These are phyloP conservation scores for Moniliophthora roreri DNA, from an alignment of 1,284 basidiomycete genomes.

Conservation along the genomic window DNA sequence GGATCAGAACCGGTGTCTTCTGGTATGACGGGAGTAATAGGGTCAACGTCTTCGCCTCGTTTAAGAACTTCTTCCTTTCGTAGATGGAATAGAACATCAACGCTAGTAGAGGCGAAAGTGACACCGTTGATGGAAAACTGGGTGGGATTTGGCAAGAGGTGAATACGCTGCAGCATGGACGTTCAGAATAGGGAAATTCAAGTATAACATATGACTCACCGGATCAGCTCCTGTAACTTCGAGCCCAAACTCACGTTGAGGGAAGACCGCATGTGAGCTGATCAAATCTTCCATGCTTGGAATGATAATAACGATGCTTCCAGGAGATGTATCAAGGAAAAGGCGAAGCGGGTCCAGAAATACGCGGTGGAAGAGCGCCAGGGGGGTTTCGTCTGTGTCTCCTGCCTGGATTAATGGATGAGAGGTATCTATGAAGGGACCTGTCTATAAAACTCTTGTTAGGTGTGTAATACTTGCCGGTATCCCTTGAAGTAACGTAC, in stretches of 20 bases:
- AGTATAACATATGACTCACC: conserved; percentile 35
- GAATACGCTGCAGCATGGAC: conserved; percentile 56
- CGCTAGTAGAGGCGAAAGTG: conserved; percentile 75
- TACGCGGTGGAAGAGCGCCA: conserved; percentile 68
- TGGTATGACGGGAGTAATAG: conserved; percentile 37
- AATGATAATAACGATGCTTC: conserved; percentile 73
- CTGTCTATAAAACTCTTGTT: conserved; percentile 52
- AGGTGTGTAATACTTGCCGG: conserved; percentile 4
- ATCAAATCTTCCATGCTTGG: conserved; percentile 85
- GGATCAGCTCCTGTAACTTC: conserved; percentile 41
- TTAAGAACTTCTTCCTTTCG: conserved; percentile 83
- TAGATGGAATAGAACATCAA: conserved; percentile 89
- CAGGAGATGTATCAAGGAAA: conserved; percentile 64
- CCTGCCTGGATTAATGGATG: conserved; percentile 78
- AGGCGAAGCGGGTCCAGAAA: conserved; percentile 61
- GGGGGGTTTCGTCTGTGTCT: conserved; percentile 64
- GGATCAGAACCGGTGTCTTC: conserved; percentile 61
- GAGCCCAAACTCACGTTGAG: conserved; percentile 73
- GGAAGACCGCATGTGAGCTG: conserved; percentile 81
- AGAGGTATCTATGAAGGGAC: conserved; percentile 83
- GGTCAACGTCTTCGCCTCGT: conserved; percentile 65
- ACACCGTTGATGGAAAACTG: conserved; percentile 86
- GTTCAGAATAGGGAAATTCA: conserved; percentile 3
- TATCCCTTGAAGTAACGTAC: conserved; percentile 43
- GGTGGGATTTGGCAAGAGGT: conserved; percentile 84